Evolutionary conservation across 1,284 basidiomycete genomes (phyloP).

Genomic region (Fomitopsis schrenkii): DNA sequence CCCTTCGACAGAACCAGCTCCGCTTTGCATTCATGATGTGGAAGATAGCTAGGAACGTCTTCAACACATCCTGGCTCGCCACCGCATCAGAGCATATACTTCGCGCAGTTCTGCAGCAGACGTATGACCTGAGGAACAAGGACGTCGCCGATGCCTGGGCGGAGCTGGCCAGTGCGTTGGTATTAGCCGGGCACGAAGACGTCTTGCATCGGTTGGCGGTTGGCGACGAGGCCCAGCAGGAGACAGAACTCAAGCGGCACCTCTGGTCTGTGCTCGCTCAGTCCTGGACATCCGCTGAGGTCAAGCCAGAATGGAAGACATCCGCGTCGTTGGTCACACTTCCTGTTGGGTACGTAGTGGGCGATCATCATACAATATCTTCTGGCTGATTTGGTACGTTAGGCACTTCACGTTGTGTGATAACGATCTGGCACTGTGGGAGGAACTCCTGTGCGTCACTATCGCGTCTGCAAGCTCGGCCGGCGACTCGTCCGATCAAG

Average conservation of each 20-base stretch:
- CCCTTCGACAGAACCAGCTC: conserved; percentile 30
- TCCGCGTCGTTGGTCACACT: conserved; percentile 39
- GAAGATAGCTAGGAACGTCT: conserved; percentile 44
- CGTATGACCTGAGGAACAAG: conserved; percentile 34
- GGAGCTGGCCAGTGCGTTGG: conserved; percentile 39
- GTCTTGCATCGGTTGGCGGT: conserved; percentile 18
- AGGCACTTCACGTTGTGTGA: conserved; percentile 12
- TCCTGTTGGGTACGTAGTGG: conserved; percentile 38
- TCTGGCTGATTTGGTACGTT: background rate
- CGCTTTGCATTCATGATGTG: conserved; percentile 24
- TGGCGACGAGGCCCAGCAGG: conserved; percentile 4
- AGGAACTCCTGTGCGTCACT: conserved; percentile 4
- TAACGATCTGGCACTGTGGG: conserved; percentile 10
- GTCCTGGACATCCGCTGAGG: conserved; percentile 10
- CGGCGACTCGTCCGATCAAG: background rate
- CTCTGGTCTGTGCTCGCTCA: conserved; percentile 30
- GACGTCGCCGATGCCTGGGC: conserved; percentile 40
- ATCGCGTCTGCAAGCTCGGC: background rate
- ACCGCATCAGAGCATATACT: conserved; percentile 41
- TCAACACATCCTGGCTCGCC: conserved; percentile 33
- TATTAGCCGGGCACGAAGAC: conserved; percentile 25
- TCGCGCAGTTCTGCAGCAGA: conserved; percentile 33
- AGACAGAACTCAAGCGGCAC: conserved; percentile 9
- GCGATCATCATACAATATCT: too few species aligned
- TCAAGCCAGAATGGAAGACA: conserved; percentile 29